Conservation (phyloP, 805 yeast genomes). For the Wickerhamomyces alni region DNA sequence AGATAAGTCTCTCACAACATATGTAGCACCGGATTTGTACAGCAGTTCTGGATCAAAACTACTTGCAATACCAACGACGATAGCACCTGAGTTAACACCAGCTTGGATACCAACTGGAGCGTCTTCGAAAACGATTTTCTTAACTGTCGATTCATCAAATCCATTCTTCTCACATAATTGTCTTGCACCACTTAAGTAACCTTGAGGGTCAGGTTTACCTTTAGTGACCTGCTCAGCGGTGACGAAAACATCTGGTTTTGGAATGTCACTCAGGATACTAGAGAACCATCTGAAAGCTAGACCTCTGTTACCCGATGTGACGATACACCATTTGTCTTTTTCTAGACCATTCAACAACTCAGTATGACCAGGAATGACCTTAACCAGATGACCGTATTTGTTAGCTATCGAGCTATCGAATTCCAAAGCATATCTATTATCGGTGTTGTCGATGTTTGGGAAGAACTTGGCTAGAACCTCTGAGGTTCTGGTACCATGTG, state of each 20-base stretch:
- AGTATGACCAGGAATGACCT: constrained; percentile 71
- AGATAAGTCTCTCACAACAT: constrained; percentile 67
- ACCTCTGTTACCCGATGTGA: constrained; percentile 74
- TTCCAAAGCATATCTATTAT: constrained; percentile 62
- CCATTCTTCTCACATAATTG: constrained; percentile 40
- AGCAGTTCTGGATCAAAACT: constrained; percentile 49
- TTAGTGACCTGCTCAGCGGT: constrained; percentile 75
- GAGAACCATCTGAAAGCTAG: constrained; percentile 78
- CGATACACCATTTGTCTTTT: constrained; percentile 68
- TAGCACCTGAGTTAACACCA: constrained; percentile 81
- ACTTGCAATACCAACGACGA: constrained; percentile 78
- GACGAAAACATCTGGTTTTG: constrained; percentile 68
- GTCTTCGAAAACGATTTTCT: constrained; percentile 72
- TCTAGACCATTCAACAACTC: constrained; percentile 52
- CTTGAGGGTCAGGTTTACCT: constrained; percentile 88
- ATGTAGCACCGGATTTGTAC: constrained; percentile 72
- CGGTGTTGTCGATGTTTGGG: constrained; percentile 65
- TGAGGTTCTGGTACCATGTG: constrained; percentile 78
- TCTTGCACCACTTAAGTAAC: constrained; percentile 43
- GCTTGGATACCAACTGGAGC: constrained; percentile 89
- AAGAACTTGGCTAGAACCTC: constrained; percentile 72
- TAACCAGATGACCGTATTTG: constrained; percentile 66
- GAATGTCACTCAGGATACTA: constrained; percentile 43
- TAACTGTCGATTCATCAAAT: constrained; percentile 30
- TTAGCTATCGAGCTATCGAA: constrained; percentile 53